These are phyloP conservation scores for Parasarocladium wereldwijsianum DNA, from an alignment of 2,329 filamentous ascomycete species.

Conservation along the genomic window DNA sequence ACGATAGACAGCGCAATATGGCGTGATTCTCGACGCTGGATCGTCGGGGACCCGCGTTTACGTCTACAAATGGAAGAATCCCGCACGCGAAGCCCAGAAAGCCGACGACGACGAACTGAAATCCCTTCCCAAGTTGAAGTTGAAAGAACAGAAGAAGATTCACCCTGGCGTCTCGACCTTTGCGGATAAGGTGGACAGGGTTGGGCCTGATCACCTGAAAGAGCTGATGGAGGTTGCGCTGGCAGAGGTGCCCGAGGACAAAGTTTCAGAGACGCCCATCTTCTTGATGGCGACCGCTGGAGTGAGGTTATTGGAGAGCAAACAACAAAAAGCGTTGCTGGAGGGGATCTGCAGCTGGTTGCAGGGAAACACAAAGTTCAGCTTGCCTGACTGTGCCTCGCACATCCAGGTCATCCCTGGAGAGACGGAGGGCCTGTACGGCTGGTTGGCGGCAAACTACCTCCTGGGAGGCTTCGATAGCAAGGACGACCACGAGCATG, in stretches of 20 bases:
- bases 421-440: slow-evolving; percentile 90
- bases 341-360: slow-evolving; percentile 73
- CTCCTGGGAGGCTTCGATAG: slow-evolving; percentile 79
- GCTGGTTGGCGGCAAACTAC: slow-evolving; percentile 96
- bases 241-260: slow-evolving; percentile 56
- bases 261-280: slow-evolving; percentile 72
- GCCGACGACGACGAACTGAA: slow-evolving; percentile 28
- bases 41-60: slow-evolving; percentile 94
- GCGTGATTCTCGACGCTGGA: slow-evolving; percentile 91
- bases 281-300: slow-evolving; percentile 94
- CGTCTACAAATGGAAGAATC: slow-evolving; percentile 86
- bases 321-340: slow-evolving; percentile 59
- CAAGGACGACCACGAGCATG: slow-evolving; percentile 56
- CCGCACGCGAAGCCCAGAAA: slow-evolving; percentile 46
- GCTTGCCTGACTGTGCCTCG: slow-evolving; percentile 74
- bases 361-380: slow-evolving; percentile 60
- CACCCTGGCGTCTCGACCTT: slow-evolving; percentile 88
- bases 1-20: slow-evolving; percentile 63
- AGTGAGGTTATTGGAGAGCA: slow-evolving; percentile 69
- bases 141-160: slow-evolving; percentile 85
- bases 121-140: slow-evolving; percentile 64
- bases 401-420: slow-evolving; percentile 93
- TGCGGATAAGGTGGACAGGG: slow-evolving; percentile 56
- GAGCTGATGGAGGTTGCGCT: slow-evolving; percentile 70
- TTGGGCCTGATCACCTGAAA: slow-evolving; percentile 73